A percentile compares a stretch with the other conserved stretches of the same genome.
These are phyloP conservation scores for Podosphaera leucotricha DNA, from an alignment of 2,329 filamentous ascomycete genomes.

Conservation along the genomic window DNA sequence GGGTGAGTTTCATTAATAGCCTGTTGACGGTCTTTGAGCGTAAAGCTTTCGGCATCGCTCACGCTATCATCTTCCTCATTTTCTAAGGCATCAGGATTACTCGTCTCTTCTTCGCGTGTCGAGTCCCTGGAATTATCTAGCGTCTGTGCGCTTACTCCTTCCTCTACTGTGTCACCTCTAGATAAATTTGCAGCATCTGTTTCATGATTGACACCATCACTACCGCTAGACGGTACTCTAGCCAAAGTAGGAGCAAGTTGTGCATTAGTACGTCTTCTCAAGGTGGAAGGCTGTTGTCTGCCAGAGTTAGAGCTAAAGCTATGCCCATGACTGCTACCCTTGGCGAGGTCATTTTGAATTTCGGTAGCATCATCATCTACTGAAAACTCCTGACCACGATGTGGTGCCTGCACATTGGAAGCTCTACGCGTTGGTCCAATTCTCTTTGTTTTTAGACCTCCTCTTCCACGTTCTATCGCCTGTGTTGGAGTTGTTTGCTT, in stretches of 20 bases:
- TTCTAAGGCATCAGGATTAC: conserved; percentile 15
- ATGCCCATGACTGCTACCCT: conserved; percentile 18
- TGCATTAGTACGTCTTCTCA: conserved; percentile 24
- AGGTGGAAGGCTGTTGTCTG: conserved; percentile 24
- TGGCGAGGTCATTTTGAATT: conserved; percentile 41
- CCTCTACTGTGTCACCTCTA: neutral
- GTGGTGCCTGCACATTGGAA: conserved; percentile 44
- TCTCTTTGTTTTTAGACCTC: conserved; percentile 25
- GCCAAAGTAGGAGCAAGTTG: conserved; percentile 23
- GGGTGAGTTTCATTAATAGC: conserved; percentile 98
- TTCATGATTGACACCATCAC: conserved; percentile 12
- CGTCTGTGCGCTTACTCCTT: conserved; percentile 2
- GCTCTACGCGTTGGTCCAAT: conserved; percentile 48
- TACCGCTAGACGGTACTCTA: conserved; percentile 26
- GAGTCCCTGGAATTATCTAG: conserved; percentile 6
- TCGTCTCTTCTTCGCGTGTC: conserved; percentile 17
- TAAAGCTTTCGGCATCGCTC: conserved; percentile 94
- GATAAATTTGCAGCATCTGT: conserved; percentile 5
- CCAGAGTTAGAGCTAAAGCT: conserved; percentile 17
- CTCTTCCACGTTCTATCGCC: conserved; percentile 15
- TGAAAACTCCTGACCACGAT: conserved; percentile 70
- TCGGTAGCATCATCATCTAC: conserved; percentile 72
- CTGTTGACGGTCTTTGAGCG: conserved; percentile 83
- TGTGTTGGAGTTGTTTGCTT: conserved; percentile 13
- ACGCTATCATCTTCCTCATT: conserved; percentile 36